Evolutionary conservation across 495 filamentous ascomycete species (phyloP).

Genomic region (Lepraria neglecta): DNA sequence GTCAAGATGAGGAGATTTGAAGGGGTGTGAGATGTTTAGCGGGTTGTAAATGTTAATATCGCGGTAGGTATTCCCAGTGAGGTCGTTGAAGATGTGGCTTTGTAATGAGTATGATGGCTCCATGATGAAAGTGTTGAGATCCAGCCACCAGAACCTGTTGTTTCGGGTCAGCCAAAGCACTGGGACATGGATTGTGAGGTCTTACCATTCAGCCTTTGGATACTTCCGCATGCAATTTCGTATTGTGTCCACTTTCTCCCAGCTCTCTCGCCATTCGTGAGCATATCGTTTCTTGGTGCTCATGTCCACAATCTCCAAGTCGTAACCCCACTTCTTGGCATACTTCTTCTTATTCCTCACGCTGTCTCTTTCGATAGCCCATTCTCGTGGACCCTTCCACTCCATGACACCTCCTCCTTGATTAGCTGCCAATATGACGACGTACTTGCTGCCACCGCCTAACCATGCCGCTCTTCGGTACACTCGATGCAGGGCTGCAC

Average conservation of each 20-base stretch:
- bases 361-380: slow-evolving; percentile 96
- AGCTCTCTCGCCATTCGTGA: slow-evolving; percentile 98
- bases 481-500: slow-evolving; percentile 36
- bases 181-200: slow-evolving; percentile 1
- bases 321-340: slow-evolving; percentile 82
- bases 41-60: slow-evolving; percentile 97
- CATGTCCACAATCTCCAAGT: slow-evolving; percentile 95
- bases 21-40: slow-evolving; percentile 84
- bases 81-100: slow-evolving; percentile 76
- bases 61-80: slow-evolving; percentile 73
- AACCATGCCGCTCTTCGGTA: slow-evolving; percentile 54
- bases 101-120: slow-evolving; percentile 88
- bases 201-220: slow-evolving; percentile 91
- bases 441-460: slow-evolving; percentile 83
- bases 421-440: slow-evolving; percentile 91
- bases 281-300: slow-evolving; percentile 97
- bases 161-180: not conserved
- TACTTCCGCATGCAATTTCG: slow-evolving; percentile 88
- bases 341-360: slow-evolving; percentile 92
- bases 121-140: slow-evolving; percentile 98
- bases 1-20: slow-evolving; percentile 67
- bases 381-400: slow-evolving; percentile 95
- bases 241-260: slow-evolving; percentile 97
- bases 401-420: slow-evolving; percentile 97
- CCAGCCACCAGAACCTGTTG: slow-evolving; percentile 97